Base-by-base conservation (phyloP, 768 basidiomycete species). In the Suillus subalutaceus region DNA sequence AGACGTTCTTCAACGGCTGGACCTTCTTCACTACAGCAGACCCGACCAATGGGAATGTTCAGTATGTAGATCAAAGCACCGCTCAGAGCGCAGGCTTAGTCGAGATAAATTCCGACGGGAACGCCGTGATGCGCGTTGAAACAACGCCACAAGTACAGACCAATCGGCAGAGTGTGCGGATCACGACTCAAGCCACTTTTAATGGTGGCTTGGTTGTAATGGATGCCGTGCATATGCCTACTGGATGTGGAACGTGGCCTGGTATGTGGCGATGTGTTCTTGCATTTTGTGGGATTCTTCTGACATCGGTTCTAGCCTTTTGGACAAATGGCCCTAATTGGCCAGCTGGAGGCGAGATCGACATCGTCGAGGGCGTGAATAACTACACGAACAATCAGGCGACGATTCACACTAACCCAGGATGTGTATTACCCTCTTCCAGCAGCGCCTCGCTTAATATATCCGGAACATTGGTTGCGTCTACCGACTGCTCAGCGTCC, bases 171-270 rank as follows among this genome's bases (percentile, higher is more conserved):
- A 90, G 91, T 69, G 84, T 97, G 46, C 89, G 96, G 68, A 90
- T 98, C 69, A 88, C 87, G 58, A 88, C 90, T 0, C 74, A 87
- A 37, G 75, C 80, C 62, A 77, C 79, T 3, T 91, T 86, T 72
- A 90, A 85, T 41, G 86, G 87, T 9, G 89, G 85, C 44, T 81
- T 97, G 43, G 82, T 95, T 67, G 81, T 96, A 56, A 84, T 96
- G 83, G 94, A 96, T 77, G 86, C 93, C 32, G 83, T 88, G 32
- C 94, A 97, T 75, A 94, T 96, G 90, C 94, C 94, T 9, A 88
- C 89, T 0, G 95, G 94, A 16, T 96, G 94, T 77, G 94, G 89
- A 44, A 89, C 89, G 32, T 95, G 93, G 94, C 93, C 92, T 65
- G 83, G 80, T 81, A 65, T 48, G 70, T 71, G 30, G 18, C 13